Evolutionary conservation across 495 filamentous ascomycete genomes (phyloP), one percentile per base, ranked within the genome.

Genomic region (Lasiosphaeria ovina): DNA sequence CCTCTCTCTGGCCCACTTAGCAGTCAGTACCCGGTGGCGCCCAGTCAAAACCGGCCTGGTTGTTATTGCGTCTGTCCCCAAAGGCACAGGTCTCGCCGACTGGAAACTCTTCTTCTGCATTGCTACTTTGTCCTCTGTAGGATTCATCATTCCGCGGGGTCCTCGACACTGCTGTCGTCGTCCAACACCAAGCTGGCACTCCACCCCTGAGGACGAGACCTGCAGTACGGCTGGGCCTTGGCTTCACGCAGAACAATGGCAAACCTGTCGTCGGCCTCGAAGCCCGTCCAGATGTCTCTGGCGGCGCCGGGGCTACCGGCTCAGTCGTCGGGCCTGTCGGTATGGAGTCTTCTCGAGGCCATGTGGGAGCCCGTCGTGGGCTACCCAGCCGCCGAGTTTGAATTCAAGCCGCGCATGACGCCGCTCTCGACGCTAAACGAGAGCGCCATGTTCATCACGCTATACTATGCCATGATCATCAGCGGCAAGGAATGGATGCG

Each of bases 381-480:
- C 36, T 55, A 45, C 40, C 54, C 54, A n/a, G 54, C 54, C 35
- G 36, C 36, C 54, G 36, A 55, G 4, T 55, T 55, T n/a, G 6
- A 33, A 3, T 55, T 55, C 54, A 47, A 4, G 16, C 36, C 24
- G n/a, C 36, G n/a, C 6, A 8, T 32, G 16, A 55, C 54, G n/a
- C 54, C 54, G 6, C n/a, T 55, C 8, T 55, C 54, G n/a, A 55
- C 54, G 1, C 54, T 55, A 3, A 55, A 55, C 7, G 16, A 31
- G 36, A 47, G 36, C 35, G 36, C 34, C 36, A 16, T 55, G 3
- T 55, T 55, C 31, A 34, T 44, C n/a, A 47, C 40, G 16, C 36
- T 55, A 17, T 55, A 45, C 36, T 55, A 55, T n/a, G 54, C 54
- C 35, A 47, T 55, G 36, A 55, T 55, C 17, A 32, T 55, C 54